Evolutionary conservation across 2,329 filamentous ascomycete genomes (phyloP).

Genomic region (Helicocarpus griseus): DNA sequence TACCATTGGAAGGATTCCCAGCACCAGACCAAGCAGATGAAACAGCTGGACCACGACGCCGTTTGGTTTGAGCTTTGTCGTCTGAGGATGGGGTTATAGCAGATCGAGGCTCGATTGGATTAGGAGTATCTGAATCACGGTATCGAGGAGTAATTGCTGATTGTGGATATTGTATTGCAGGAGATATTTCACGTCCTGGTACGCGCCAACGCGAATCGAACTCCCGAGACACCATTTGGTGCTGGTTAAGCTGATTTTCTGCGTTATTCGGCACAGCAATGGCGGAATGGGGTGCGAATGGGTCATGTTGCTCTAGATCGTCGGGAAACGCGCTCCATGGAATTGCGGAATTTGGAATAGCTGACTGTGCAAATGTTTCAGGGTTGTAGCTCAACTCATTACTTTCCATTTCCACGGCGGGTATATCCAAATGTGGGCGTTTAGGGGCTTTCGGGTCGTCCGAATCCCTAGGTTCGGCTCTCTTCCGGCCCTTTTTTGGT

Average conservation of each 20-base stretch:
- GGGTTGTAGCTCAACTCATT: slow-evolving; percentile 19
- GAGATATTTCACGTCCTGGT: slow-evolving; percentile 50
- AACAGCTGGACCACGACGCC: slow-evolving; percentile 73
- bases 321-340: slow-evolving; percentile 48
- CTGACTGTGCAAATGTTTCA: slow-evolving; percentile 3
- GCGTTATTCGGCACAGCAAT: slow-evolving; percentile 22
- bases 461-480: slow-evolving; percentile 50
- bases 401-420: slow-evolving; percentile 36
- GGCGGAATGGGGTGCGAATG: slow-evolving; percentile 30
- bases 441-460: slow-evolving; percentile 49
- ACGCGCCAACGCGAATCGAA: slow-evolving; percentile 34
- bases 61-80: slow-evolving; percentile 34
- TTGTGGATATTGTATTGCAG: slow-evolving; percentile 61
- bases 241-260: slow-evolving; percentile 22
- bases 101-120: slow-evolving; percentile 53
- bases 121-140: slow-evolving; percentile 23
- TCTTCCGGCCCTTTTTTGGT: slow-evolving; percentile 52
- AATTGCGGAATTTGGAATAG: slow-evolving; percentile 22
- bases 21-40: slow-evolving; percentile 80
- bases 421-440: slow-evolving; percentile 52
- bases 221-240: slow-evolving; percentile 4
- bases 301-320: slow-evolving; percentile 37
- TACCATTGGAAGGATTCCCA: slow-evolving; percentile 53
- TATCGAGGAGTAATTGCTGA: slow-evolving; percentile 61
- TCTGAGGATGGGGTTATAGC: slow-evolving; percentile 55